Base-by-base conservation (phyloP, 2,329 filamentous ascomycete species). In the Ascochyta viciae-villosae region DNA sequence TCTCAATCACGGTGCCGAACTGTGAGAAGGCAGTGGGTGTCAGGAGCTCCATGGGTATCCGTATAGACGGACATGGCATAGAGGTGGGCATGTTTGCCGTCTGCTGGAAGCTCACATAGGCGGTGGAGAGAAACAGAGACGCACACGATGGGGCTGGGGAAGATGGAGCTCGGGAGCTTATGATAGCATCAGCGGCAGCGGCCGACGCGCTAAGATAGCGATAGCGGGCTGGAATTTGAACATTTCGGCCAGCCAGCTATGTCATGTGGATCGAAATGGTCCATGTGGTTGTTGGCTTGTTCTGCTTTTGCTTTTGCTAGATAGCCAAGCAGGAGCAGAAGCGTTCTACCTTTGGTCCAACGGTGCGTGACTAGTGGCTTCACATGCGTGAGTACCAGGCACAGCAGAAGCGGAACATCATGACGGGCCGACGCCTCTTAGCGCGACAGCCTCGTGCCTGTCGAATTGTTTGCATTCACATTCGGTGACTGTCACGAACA, bases 1-100 rank as follows among this genome's bases (percentile, higher is more conserved):
- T 91, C 72, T 87, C 80, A 65, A 97, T 85, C 42, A 95, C 91
- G 51, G 90, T 88, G 73, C 95, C 95, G 76, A 96, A 99, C 39
- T 85, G 82, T 13, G 86, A 81, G 77, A 97, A 98, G 48, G 85
- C 78, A 4, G 81, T 78, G 41, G 85, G 83, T 8, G 87, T 89
- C 48, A 97, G 84, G n/a, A 86, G 85, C 64, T 83, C 79, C 8
- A 89, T 83, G 23, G 80, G 80, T 64, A 95, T 76, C 43, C 72
- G 65, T 58, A 77, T 72, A 66, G 68, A 73, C 43, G 75, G 73
- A 60, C 73, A 53, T 65, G 78, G 63, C 67, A 76, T 76, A 37
- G 75, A 72, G 39, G 72, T 61, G 40, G 76, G 74, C 76, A 77
- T 75, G 27, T 53, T 69, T 58, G 59, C 54, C 31, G 38, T 39